These are phyloP conservation scores for Phytophthora lateralis DNA, from an alignment of 352 stramenopile species.

Conservation along the genomic window DNA sequence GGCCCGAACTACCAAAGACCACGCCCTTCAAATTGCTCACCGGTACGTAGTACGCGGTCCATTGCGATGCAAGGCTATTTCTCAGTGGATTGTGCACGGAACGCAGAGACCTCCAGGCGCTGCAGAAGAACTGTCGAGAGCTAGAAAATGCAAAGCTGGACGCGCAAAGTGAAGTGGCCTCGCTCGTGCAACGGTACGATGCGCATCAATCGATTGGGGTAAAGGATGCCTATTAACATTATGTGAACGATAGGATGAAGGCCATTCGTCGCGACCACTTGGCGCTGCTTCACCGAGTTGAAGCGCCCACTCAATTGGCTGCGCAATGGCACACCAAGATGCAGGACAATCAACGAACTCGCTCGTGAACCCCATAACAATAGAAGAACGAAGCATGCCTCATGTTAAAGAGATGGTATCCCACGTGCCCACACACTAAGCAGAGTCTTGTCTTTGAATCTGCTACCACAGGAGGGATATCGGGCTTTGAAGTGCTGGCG, in stretches of 20 bases:
- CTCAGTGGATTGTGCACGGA: not conserved
- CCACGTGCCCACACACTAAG: constrained; percentile 15
- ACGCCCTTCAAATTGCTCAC: constrained; percentile 35
- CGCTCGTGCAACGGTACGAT: constrained; percentile 30
- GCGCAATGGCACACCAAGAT: constrained; percentile 27
- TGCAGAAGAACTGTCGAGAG: constrained; percentile 36
- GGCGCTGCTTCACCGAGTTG: constrained; percentile 26
- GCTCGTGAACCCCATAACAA: not conserved
- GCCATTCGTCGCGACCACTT: constrained; percentile 34
- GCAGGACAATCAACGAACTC: constrained; percentile 17
- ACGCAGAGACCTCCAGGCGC: constrained; percentile 25
- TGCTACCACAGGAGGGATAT: not conserved
- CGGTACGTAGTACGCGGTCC: constrained; percentile 6
- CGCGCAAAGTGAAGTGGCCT: constrained; percentile 30
- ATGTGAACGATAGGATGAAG: constrained; percentile 28
- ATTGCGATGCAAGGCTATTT: not conserved
- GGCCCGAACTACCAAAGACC: constrained; percentile 25
- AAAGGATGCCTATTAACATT: not conserved
- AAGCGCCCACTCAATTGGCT: constrained; percentile 24
- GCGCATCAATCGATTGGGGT: not conserved
- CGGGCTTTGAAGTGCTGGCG: too few species aligned
- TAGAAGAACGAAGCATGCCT: not conserved
- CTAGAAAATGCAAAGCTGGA: constrained; percentile 37
- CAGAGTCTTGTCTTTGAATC: constrained; percentile 23
- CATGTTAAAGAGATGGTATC: constrained; percentile 12